A percentile compares a stretch with the other conserved stretches of the same genome.
phyloP scores from a whole-genome alignment of 2,329 filamentous ascomycete genomes.

The Ophiostoma perfectum region DNA sequence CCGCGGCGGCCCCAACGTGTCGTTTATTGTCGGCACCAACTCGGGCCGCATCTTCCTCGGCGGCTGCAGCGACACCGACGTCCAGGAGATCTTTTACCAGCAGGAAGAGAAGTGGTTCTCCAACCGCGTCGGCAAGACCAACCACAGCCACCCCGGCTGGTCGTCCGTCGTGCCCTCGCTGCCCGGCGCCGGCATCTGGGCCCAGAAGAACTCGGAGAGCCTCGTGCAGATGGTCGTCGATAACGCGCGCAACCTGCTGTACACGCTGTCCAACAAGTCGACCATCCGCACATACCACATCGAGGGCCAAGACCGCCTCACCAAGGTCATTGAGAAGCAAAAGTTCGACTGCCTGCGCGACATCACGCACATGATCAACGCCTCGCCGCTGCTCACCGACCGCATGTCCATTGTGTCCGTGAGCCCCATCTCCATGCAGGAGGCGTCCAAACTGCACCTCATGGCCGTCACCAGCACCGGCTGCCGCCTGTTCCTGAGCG shows the following conservation, averaged over 20 bases:
- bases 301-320: slow-evolving; percentile 57
- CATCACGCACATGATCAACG: slow-evolving; percentile 79
- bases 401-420: slow-evolving; percentile 74
- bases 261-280: slow-evolving; percentile 81
- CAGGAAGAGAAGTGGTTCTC: slow-evolving; percentile 97
- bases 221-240: slow-evolving; percentile 80
- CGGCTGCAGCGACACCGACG: slow-evolving; percentile 72
- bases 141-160: slow-evolving; percentile 74
- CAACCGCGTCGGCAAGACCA: slow-evolving; percentile 78
- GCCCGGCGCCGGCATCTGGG: slow-evolving; percentile 43
- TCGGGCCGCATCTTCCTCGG: slow-evolving; percentile 92
- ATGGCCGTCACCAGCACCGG: slow-evolving; percentile 88
- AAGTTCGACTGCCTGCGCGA: slow-evolving; percentile 59
- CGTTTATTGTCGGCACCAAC: slow-evolving; percentile 72
- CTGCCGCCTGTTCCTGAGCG: slow-evolving; percentile 86
- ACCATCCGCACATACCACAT: slow-evolving; percentile 91
- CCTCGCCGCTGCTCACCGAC: slow-evolving; percentile 64
- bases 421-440: slow-evolving; percentile 71
- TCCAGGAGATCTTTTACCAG: slow-evolving; percentile 93
- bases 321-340: slow-evolving; percentile 61
- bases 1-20: slow-evolving; percentile 70
- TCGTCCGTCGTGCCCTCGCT: slow-evolving; percentile 56
- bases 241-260: slow-evolving; percentile 80
- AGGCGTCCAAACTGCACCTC: slow-evolving; percentile 78
- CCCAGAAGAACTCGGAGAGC: slow-evolving; percentile 51